Base-by-base conservation (phyloP, 805 yeast species). In the Torulaspora indica region DNA sequence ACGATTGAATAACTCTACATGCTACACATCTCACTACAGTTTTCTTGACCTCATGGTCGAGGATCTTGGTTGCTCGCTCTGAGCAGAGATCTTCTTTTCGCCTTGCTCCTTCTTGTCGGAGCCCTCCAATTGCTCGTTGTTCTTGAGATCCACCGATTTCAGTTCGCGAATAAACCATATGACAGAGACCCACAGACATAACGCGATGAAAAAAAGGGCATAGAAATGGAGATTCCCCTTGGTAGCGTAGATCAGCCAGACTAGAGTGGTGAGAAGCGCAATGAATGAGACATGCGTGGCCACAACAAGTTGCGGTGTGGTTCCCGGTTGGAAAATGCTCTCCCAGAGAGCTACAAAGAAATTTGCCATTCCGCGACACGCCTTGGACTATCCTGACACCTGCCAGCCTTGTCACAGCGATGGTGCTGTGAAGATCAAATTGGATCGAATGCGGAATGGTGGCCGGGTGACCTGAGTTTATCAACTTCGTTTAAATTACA, bases 251-350 rank as follows among this genome's bases (percentile, higher is more conserved):
- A 82, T 74, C 68, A 91, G 75, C 46, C 73, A 68, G 1, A 69
- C 48, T 48, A 91, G 71, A 5, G 62, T 57, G 1, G 85, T 73
- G 4, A 76, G 37, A 44, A 93, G 72, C 8, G 83, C 72, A 0
- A 75, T 69, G 57, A 93, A 93, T 2, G 96, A 84, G 2, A 70
- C 74, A 61, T 93, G 97, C 0, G 97, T 91, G 2, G 98, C 97
- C 30, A 74, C 72, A n/a, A 89, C 73, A 40, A 93, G 73, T 1
- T 95, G 88, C 1, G 97, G 96, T 1, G 93, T 78, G 1, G 95
- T 79, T 1, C 98, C 98, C 5, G 98, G 97, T 13, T 87, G 81
- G 66, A 91, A 86, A 22, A 93, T 78, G 10, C 95, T 85, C 44
- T 85, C 82, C 97, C 97, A 90, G 35, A 91, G 73, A 20, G 85